Evolutionary conservation across 208 protist genomes (phyloP).

Genomic region (Acanthamoeba castellanii): DNA sequence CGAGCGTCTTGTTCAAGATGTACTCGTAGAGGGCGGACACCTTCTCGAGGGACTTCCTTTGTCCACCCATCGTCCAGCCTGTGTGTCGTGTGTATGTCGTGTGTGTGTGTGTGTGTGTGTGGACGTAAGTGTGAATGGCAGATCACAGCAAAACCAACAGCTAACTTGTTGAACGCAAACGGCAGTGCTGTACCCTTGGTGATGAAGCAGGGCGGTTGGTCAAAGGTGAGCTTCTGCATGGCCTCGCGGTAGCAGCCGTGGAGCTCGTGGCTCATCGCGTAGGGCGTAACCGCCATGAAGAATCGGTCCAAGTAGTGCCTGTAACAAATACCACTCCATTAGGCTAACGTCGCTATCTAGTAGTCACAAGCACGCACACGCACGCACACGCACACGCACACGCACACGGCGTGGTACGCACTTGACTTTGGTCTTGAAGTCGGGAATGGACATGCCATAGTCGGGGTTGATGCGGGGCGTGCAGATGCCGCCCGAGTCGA

Average conservation of each 20-base stretch:
- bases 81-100: neutral
- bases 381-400: neutral
- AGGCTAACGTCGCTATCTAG: too few species aligned
- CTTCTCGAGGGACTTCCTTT: constrained; percentile 21
- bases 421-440: constrained; percentile 53
- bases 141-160: too few species aligned
- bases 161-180: neutral
- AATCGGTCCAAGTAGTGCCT: constrained; percentile 58
- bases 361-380: neutral
- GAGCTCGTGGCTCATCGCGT: constrained; percentile 66
- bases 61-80: constrained; percentile 61
- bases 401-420: neutral
- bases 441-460: constrained; percentile 3
- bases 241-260: constrained; percentile 57
- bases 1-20: constrained; percentile 17
- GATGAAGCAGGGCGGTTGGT: constrained; percentile 6
- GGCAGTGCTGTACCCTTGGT: constrained; percentile 1
- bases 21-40: constrained; percentile 44
- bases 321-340: neutral
- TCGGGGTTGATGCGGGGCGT: constrained; percentile 52
- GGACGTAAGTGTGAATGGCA: too few species aligned
- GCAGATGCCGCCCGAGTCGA: constrained; percentile 72
- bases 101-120: too few species aligned
- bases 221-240: constrained; percentile 36
- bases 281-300: constrained; percentile 27